Conservation (phyloP, 768 basidiomycete species). For the Omphalotus guepiniiformis region DNA sequence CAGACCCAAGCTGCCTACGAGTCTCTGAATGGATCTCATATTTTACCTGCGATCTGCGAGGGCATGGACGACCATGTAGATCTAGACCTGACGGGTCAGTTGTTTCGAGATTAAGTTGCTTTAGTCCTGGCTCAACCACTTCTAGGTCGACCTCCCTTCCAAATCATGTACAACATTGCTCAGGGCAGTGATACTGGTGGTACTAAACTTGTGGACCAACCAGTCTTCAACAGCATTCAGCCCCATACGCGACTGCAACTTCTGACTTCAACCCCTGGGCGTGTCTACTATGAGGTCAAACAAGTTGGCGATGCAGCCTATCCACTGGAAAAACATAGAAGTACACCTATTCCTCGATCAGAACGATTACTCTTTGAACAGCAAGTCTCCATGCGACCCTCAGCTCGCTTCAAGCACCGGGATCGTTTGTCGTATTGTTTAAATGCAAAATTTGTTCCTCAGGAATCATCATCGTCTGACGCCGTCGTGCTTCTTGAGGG, state of each 20-base stretch:
- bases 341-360: slow-evolving; percentile 59
- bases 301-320: slow-evolving; percentile 86
- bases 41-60: slow-evolving; percentile 77
- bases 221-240: slow-evolving; percentile 83
- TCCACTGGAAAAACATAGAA: slow-evolving; percentile 64
- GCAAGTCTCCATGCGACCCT: slow-evolving; percentile 76
- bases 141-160: slow-evolving; percentile 86
- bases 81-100: slow-evolving; percentile 70
- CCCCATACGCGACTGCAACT: slow-evolving; percentile 76
- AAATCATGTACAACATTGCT: slow-evolving; percentile 86
- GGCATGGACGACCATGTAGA: slow-evolving; percentile 79
- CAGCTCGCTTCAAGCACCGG: slow-evolving; percentile 68
- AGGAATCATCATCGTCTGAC: slow-evolving; percentile 49
- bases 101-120: background rate
- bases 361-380: slow-evolving; percentile 80
- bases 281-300: slow-evolving; percentile 87
- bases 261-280: slow-evolving; percentile 70
- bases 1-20: slow-evolving; percentile 55
- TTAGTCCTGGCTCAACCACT: background rate
- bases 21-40: slow-evolving; percentile 65
- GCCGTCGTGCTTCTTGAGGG: slow-evolving; percentile 73
- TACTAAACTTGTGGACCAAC: slow-evolving; percentile 68
- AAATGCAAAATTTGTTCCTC: slow-evolving; percentile 57
- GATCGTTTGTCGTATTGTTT: slow-evolving; percentile 72
- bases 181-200: slow-evolving; percentile 63